These are phyloP conservation scores for Phytophthora idaei DNA, from an alignment of 352 stramenopile genomes.

Conservation along the genomic window DNA sequence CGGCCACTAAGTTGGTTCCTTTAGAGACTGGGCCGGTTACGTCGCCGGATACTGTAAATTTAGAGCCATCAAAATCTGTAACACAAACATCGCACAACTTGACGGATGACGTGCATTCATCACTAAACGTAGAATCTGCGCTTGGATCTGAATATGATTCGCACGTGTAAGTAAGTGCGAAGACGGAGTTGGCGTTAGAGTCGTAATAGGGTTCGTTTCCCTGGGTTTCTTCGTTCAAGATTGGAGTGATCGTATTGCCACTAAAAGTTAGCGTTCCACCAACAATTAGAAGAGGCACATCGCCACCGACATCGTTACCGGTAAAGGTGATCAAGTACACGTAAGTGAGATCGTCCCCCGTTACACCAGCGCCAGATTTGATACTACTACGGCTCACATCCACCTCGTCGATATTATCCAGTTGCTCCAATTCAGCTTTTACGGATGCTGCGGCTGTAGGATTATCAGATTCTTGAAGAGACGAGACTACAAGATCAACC, in stretches of 20 bases:
- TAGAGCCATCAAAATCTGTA: slow-evolving; percentile 65
- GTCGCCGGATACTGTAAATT: slow-evolving; percentile 40
- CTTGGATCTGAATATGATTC: slow-evolving; percentile 86
- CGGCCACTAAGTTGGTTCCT: slow-evolving; percentile 47
- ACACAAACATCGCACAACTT: slow-evolving; percentile 62
- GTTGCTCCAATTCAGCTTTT: slow-evolving; percentile 33
- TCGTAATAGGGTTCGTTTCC: slow-evolving; percentile 60
- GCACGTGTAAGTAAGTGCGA: slow-evolving; percentile 62
- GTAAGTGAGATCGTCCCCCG: slow-evolving; percentile 62
- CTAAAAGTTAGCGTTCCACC: slow-evolving; percentile 48
- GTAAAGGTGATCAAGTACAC: slow-evolving; percentile 91
- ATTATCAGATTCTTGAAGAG: slow-evolving; percentile 37
- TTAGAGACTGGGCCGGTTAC: slow-evolving; percentile 20
- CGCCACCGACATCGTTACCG: slow-evolving; percentile 80
- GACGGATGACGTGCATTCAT: slow-evolving; percentile 45
- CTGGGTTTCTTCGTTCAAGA: slow-evolving; percentile 41
- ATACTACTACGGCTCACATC: slow-evolving; percentile 36
- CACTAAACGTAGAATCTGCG: slow-evolving; percentile 56
- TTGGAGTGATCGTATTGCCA: slow-evolving; percentile 7
- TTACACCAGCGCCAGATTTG: slow-evolving; percentile 2
- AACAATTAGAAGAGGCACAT: slow-evolving; percentile 81
- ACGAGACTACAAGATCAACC: slow-evolving; percentile 43
- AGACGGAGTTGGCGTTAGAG: slow-evolving; percentile 41
- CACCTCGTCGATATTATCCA: slow-evolving; percentile 71
- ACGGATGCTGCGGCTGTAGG: slow-evolving; percentile 23